These are phyloP conservation scores for Trichoderma lentiforme DNA, from an alignment of 2,329 filamentous ascomycete species.

Conservation along the genomic window DNA sequence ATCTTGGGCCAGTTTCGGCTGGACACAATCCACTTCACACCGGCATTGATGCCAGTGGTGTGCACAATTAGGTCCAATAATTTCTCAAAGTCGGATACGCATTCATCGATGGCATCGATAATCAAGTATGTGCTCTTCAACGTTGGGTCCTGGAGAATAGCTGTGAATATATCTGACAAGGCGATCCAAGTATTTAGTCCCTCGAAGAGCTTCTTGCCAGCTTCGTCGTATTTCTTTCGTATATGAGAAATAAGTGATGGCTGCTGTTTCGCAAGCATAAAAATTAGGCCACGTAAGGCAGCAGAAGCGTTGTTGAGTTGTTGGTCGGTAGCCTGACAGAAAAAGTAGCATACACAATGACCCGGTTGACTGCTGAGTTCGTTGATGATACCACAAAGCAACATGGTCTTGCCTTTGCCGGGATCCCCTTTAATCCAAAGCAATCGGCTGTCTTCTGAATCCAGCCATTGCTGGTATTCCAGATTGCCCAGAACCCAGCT, in stretches of 20 bases:
- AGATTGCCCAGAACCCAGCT: constrained; percentile 33
- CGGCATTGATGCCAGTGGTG: background rate
- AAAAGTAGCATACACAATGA: constrained; percentile 19
- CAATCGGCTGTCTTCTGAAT: constrained; percentile 22
- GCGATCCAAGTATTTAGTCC: constrained; percentile 37
- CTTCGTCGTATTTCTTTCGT: constrained; percentile 32
- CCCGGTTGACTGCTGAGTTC: background rate
- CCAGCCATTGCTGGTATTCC: constrained; percentile 24
- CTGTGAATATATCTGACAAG: constrained; percentile 36
- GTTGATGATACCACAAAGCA: constrained; percentile 37
- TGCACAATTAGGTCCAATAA: constrained; percentile 37
- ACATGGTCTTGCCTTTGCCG: constrained; percentile 45
- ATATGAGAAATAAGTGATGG: constrained; percentile 35
- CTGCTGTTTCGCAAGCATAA: constrained; percentile 35
- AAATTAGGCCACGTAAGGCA: constrained; percentile 43
- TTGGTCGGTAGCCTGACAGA: constrained; percentile 24
- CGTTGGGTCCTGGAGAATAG: constrained; percentile 37
- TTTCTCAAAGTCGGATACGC: constrained; percentile 26
- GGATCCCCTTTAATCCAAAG: constrained; percentile 40
- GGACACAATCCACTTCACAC: constrained; percentile 42
- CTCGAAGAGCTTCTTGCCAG: constrained; percentile 38
- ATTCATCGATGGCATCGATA: constrained; percentile 47
- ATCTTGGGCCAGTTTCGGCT: constrained; percentile 43
- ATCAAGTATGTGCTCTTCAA: constrained; percentile 32
- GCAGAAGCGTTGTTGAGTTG: constrained; percentile 38